Conservation (phyloP, 257 asterid genomes). For the Handroanthus guayacan region DNA sequence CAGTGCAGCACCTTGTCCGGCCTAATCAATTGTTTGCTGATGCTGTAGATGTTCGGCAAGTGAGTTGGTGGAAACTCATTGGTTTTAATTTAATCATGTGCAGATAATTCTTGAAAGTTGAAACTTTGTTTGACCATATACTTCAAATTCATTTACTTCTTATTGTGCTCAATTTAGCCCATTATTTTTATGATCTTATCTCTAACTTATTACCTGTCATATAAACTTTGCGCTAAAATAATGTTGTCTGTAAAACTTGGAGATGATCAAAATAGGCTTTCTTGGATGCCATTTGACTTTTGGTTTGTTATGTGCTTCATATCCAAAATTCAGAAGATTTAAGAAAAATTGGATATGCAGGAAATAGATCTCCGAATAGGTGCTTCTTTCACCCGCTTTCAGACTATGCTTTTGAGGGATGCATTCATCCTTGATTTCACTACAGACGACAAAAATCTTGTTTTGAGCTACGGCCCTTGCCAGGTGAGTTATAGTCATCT, state of each 20-base stretch:
- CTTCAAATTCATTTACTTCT: conserved; percentile 15
- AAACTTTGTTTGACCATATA: conserved; percentile 26
- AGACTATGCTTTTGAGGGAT: conserved; percentile 89
- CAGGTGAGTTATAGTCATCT: conserved; percentile 60
- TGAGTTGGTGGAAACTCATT: conserved; percentile 44
- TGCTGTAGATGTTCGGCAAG: conserved; percentile 98
- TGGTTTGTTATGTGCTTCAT: conserved; percentile 24
- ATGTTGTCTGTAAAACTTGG: conserved; percentile 28
- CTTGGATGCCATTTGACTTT: conserved; percentile 15
- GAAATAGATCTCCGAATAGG: conserved; percentile 99
- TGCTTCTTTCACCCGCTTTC: conserved; percentile 98
- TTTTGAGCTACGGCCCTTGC: conserved; percentile 98
- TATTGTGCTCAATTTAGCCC: conserved; percentile 25
- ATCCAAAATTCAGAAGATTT: conserved; percentile 29
- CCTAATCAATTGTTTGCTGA: conserved; percentile 87
- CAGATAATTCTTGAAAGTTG: too few relatives aligned
- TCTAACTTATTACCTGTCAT: background rate
- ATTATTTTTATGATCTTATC: conserved; percentile 5
- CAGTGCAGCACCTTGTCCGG: conserved; percentile 76
- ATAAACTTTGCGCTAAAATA: conserved; percentile 13
- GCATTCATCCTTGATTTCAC: conserved; percentile 79
- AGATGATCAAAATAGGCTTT: conserved; percentile 25
- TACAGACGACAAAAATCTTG: conserved; percentile 69
- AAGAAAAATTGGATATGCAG: conserved; percentile 51
- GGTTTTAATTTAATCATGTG: conserved; percentile 20